Percentiles rank a stretch among this genome's conserved stretches.
phyloP scores from a whole-genome alignment of 2,329 filamentous ascomycete genomes.

The Penicillium janthinellum region DNA sequence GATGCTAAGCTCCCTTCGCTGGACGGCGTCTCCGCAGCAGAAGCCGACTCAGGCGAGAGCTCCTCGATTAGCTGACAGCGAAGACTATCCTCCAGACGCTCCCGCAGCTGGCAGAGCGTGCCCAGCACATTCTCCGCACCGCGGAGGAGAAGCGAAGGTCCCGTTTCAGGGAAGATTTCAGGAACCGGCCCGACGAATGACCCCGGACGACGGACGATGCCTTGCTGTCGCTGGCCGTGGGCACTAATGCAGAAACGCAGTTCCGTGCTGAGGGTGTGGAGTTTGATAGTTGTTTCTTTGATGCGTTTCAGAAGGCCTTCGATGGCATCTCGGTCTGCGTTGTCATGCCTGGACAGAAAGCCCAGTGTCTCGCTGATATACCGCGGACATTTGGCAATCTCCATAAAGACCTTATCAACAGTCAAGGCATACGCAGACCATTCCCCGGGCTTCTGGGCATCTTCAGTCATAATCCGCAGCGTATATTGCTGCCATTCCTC shows the following conservation, averaged over 20 bases:
- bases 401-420: constrained; percentile 29
- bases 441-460: constrained; percentile 26
- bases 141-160: constrained; percentile 28
- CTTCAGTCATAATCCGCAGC: constrained; percentile 26
- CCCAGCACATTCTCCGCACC: constrained; percentile 28
- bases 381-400: constrained; percentile 32
- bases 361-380: constrained; percentile 29
- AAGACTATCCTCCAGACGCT: constrained; percentile 19
- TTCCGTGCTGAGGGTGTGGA: constrained; percentile 15
- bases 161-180: constrained; percentile 27
- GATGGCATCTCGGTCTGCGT: constrained; percentile 1
- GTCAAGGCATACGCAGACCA: constrained; percentile 29
- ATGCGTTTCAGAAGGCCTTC: constrained; percentile 20
- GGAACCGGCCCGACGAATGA: constrained; percentile 30
- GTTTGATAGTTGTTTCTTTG: constrained; percentile 14
- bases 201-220: constrained; percentile 23
- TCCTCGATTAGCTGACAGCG: constrained; percentile 14
- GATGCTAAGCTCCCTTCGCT: constrained; percentile 17
- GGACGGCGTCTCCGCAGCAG: constrained; percentile 7
- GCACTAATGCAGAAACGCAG: constrained; percentile 24
- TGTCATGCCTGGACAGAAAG: constrained; percentile 9
- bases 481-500: constrained; percentile 37
- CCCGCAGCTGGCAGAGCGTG: constrained; percentile 22
- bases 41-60: constrained; percentile 18
- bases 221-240: constrained; percentile 27